Evolutionary conservation across 2,329 filamentous ascomycete genomes (phyloP).

Genomic region (Fusarium sp.): DNA sequence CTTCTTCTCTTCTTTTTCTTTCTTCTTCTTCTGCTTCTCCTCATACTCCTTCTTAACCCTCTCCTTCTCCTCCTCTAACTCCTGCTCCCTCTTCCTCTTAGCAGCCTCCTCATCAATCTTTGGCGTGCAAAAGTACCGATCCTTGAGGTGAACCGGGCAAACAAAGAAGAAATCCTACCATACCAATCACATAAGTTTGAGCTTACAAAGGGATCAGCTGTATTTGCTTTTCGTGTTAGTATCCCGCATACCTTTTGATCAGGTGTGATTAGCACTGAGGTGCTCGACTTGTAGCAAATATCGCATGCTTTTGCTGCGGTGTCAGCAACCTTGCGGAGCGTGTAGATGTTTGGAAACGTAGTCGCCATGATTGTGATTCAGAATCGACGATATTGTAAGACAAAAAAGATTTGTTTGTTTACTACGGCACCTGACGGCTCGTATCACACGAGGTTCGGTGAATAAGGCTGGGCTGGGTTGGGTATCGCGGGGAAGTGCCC

Average conservation of each 20-base stretch:
- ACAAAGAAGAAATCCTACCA: constrained; percentile 86
- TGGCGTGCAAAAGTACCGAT: constrained; percentile 80
- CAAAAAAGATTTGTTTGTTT: not conserved
- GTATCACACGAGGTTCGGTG: constrained; percentile 4
- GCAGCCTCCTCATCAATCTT: constrained; percentile 74
- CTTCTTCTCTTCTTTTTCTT: constrained; percentile 66
- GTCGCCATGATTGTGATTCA: constrained; percentile 50
- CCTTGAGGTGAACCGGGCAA: constrained; percentile 83
- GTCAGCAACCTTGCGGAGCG: constrained; percentile 87
- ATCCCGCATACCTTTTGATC: constrained; percentile 77
- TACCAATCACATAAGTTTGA: constrained; percentile 17
- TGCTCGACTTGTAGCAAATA: constrained; percentile 89
- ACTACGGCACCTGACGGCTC: not conserved
- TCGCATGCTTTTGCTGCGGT: constrained; percentile 85
- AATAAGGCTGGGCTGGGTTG: constrained; percentile 5
- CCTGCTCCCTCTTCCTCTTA: constrained; percentile 69
- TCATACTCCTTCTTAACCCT: constrained; percentile 81
- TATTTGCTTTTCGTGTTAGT: not conserved
- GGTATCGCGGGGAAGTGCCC: constrained; percentile 26
- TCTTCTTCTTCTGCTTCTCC: constrained; percentile 73
- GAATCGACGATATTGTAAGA: not conserved
- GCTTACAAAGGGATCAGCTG: constrained; percentile 9
- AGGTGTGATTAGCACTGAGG: constrained; percentile 86
- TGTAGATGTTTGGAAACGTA: constrained; percentile 79
- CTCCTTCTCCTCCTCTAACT: constrained; percentile 70